Percentiles rank a stretch among this genome's conserved stretches.
Evolutionary conservation across 768 basidiomycete genomes (phyloP).

Genomic region (Cubamyces sp.): DNA sequence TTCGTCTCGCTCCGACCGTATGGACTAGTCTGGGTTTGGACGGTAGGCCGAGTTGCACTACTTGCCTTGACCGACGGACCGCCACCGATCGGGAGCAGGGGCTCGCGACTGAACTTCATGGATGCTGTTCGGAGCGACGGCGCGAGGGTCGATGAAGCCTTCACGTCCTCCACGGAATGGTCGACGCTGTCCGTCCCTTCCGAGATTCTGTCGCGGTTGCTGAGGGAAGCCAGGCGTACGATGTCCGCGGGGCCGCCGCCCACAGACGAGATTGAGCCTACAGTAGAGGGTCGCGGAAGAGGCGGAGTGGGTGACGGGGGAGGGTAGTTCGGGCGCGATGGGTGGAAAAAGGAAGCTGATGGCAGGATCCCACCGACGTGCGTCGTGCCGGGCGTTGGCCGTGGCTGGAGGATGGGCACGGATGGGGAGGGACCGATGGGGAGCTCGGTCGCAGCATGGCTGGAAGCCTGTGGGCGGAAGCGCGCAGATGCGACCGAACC

Average conservation of each 20-base stretch:
- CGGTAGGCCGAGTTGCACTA: slow-evolving; percentile 30
- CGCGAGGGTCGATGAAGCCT: slow-evolving; percentile 36
- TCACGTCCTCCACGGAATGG: slow-evolving; percentile 37
- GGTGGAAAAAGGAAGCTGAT: slow-evolving; percentile 78
- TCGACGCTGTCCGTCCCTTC: slow-evolving; percentile 43
- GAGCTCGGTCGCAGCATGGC: slow-evolving; percentile 20
- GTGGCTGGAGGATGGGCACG: slow-evolving; percentile 28
- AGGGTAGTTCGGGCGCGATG: slow-evolving; percentile 61
- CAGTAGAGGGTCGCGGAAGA: slow-evolving; percentile 36
- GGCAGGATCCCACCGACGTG: slow-evolving; percentile 80
- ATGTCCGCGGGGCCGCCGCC: slow-evolving; percentile 35
- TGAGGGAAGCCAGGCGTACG: slow-evolving; percentile 46
- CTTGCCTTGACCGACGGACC: slow-evolving; percentile 25
- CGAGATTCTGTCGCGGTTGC: slow-evolving; percentile 42
- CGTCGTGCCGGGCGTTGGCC: slow-evolving; percentile 37
- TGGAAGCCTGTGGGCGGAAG: slow-evolving; percentile 18
- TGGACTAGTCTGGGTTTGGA: slow-evolving; percentile 30
- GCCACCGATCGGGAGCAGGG: slow-evolving; percentile 61
- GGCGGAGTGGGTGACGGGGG: slow-evolving; percentile 43
- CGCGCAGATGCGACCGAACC: slow-evolving; percentile 21
- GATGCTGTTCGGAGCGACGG: slow-evolving; percentile 43
- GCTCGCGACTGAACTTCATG: slow-evolving; percentile 71
- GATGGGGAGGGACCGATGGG: slow-evolving; percentile 28
- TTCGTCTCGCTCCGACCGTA: slow-evolving; percentile 36
- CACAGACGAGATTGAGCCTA: slow-evolving; percentile 35